Percentiles rank a stretch among this genome's conserved stretches.
Conservation (phyloP, 352 stramenopile species). For the Salisapilia sapeloensis region DNA sequence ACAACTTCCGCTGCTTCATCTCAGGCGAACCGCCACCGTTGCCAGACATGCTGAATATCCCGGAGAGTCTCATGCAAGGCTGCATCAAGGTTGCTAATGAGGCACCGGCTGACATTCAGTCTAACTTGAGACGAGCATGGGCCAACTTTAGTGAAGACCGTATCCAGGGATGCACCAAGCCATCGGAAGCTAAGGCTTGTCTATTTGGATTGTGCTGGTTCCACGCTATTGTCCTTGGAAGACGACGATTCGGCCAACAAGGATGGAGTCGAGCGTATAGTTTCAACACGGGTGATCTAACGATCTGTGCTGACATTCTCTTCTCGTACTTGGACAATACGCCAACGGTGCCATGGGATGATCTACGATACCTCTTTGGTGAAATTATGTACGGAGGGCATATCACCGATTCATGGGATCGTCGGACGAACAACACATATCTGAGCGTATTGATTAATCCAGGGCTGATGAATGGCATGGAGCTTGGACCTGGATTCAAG, state of each 20-base stretch:
- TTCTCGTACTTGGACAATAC: slow-evolving; percentile 90
- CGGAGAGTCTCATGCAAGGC: slow-evolving; percentile 90
- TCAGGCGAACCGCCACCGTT: slow-evolving; percentile 87
- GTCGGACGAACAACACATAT: slow-evolving; percentile 92
- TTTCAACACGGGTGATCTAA: slow-evolving; percentile 93
- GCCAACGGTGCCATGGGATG: slow-evolving; percentile 84
- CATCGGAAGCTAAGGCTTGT: slow-evolving; percentile 86
- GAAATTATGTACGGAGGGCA: slow-evolving; percentile 96
- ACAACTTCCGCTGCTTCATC: slow-evolving; percentile 93
- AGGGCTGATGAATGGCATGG: slow-evolving; percentile 75
- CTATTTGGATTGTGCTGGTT: slow-evolving; percentile 93
- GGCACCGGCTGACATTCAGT: slow-evolving; percentile 90
- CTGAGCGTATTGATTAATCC: slow-evolving; percentile 81
- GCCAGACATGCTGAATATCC: slow-evolving; percentile 91
- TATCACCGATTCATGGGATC: slow-evolving; percentile 92
- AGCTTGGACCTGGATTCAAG: slow-evolving; percentile 90
- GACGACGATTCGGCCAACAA: slow-evolving; percentile 87
- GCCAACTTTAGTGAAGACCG: slow-evolving; percentile 88
- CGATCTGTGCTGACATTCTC: slow-evolving; percentile 90
- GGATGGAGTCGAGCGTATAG: slow-evolving; percentile 89
- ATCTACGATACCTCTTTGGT: slow-evolving; percentile 91
- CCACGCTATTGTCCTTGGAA: slow-evolving; percentile 88
- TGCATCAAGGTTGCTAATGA: slow-evolving; percentile 95
- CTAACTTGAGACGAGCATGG: slow-evolving; percentile 88
- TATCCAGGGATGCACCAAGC: slow-evolving; percentile 75